Conservation (phyloP, 2,329 filamentous ascomycete species). For the Monosporascus sp. region DNA sequence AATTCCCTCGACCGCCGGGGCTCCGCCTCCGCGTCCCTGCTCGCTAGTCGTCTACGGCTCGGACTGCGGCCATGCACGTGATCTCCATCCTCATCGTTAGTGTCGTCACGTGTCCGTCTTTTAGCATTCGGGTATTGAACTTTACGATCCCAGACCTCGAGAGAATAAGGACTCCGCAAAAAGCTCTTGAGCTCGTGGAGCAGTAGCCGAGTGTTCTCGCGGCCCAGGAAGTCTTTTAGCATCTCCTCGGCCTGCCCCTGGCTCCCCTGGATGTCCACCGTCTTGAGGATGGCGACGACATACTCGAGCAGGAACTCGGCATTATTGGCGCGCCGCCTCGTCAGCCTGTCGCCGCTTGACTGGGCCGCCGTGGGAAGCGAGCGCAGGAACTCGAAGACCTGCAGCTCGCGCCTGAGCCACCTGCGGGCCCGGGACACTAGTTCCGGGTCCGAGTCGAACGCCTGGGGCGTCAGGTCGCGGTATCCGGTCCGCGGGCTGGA, state of each 20-base stretch:
- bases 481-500: slow-evolving; percentile 74
- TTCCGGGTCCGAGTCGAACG: slow-evolving; percentile 58
- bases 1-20: not conserved
- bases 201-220: slow-evolving; percentile 67
- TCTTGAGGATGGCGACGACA: slow-evolving; percentile 75
- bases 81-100: not conserved
- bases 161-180: slow-evolving; percentile 72
- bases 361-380: slow-evolving; percentile 16
- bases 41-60: not conserved
- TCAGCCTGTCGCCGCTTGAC: slow-evolving; percentile 15
- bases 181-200: slow-evolving; percentile 81
- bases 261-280: slow-evolving; percentile 73
- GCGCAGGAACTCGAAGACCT: slow-evolving; percentile 71
- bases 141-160: slow-evolving; percentile 73
- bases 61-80: too few relatives aligned
- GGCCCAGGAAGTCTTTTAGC: slow-evolving; percentile 71
- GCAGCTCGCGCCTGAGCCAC: slow-evolving; percentile 79
- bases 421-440: slow-evolving; percentile 71
- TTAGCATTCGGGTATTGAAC: slow-evolving; percentile 58
- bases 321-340: slow-evolving; percentile 54
- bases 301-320: slow-evolving; percentile 84
- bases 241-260: slow-evolving; percentile 75
- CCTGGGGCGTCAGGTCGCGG: slow-evolving; percentile 62
- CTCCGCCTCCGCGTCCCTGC: too few relatives aligned
- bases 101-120: slow-evolving; percentile 8